Base-by-base conservation (phyloP, 169 alveolate species). In the Neospora caninum region DNA sequence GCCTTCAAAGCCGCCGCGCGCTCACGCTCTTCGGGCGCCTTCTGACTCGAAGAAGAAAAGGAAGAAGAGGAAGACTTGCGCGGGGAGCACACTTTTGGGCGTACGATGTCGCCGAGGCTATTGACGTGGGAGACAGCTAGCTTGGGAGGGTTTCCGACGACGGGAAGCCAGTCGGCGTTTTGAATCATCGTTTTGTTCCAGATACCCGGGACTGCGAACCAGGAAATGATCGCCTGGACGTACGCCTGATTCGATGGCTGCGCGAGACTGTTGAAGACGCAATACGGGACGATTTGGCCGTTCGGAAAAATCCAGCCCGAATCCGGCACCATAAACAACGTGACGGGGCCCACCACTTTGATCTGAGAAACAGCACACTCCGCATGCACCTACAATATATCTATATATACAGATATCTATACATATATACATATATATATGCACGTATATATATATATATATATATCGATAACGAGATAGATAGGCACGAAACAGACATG, bases 301-400 rank as follows among this genome's bases (percentile, higher is more conserved):
- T 93, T 93, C 42, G 95, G 95, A 34, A 93, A 88, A 10, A 93
- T 88, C 95, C 95, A 93, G n/a, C 94, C 95, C 31, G 54, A 64
- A 41, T 93, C 95, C 10, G 80, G 93, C 18, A 93, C 92, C 92
- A 83, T 80, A 67, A 93, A 93, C 18, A 93, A 34, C 80, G 95
- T 93, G 88, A 93, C 89, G 29, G 95, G 95, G 49, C 95, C 95
- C 27, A 91, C 89, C 10, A 80, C 58, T 45, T 34, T 84, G 53
- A 91, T 43, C 94, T 91, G 82, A 45, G 36, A 53, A 45, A 64
- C 27, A 53, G 78, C 38, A 27, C 18, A 43, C 34, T 6, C 49
- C 58, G 13, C 58, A 49, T 49, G 58, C 58, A 49, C 13, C 13
- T 13, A 49, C 4, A 13, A 49, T 49, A 13, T 13, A 49, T 49